Evolutionary conservation across 805 yeast genomes (phyloP), one percentile per base, ranked within the genome.

Genomic region (Peterozyma xylosa): DNA sequence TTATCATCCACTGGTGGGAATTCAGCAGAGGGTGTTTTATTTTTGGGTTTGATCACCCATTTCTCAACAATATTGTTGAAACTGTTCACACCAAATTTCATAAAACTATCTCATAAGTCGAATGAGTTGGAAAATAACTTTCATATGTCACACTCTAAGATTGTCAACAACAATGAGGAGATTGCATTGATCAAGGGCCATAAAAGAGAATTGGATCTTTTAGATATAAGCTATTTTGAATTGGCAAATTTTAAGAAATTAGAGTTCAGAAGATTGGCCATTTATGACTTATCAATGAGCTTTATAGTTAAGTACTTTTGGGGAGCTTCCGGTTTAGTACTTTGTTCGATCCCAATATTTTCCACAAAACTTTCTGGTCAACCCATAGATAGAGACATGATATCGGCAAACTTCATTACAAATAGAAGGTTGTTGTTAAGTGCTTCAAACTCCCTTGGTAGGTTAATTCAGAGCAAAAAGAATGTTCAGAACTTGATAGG

Each of bases 241-340:
- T 69, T 89, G 51, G 93, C 86, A 51, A 70, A 81, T 48, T 91
- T 89, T 62, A 72, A 82, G 51, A 78, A 84, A 54, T 75, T 80
- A 64, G 90, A 85, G 56, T 74, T 84, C 50, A 77, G 85, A 64
- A 81, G 86, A 53, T 42, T 70, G 66, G 82, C 91, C 29, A 60
- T 84, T 21, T 91, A 89, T 62, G 89, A 89, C 56, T 76, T 86
- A 52, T 85, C 91, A 2, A 93, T 91, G 52, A 86, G 84, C 41
- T 90, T 89, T 54, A 80, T 88, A 43, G 90, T 90, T 48, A 90
- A 90, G 64, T 90, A 90, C 63, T 78, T 88, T 40, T 84, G 96
- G 90, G 98, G 98, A 49, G 98, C 96, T 2, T 87, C 93, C 30
- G 98, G 98, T 10, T 71, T 90, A 47, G 76, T 82, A 1, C 70